Evolutionary conservation across 768 basidiomycete genomes (phyloP).

Genomic region (Lactarius pseudohatsudake): DNA sequence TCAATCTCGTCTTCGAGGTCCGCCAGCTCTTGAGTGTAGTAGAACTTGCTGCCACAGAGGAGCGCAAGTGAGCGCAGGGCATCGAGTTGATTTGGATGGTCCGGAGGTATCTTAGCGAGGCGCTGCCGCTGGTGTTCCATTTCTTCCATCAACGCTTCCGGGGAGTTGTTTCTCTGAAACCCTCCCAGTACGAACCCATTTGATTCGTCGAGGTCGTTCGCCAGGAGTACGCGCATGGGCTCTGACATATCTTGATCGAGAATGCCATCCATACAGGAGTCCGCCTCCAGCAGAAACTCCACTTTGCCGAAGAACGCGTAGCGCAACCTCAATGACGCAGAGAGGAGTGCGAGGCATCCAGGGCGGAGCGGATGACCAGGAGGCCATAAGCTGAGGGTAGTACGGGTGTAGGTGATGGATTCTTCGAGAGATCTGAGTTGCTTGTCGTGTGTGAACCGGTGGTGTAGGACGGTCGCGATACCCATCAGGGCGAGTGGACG

Average conservation of each 20-base stretch:
- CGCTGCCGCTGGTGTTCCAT: not conserved
- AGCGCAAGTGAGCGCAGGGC: slow-evolving; percentile 5
- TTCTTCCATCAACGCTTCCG: not conserved
- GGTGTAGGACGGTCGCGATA: not conserved
- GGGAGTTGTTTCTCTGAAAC: slow-evolving; percentile 5
- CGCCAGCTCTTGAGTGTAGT: not conserved
- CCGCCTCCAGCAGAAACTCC: slow-evolving; percentile 13
- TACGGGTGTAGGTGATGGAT: slow-evolving; percentile 8
- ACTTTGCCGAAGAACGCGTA: slow-evolving; percentile 10
- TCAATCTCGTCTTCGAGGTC: slow-evolving; percentile 18
- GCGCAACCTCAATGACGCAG: slow-evolving; percentile 3
- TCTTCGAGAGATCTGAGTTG: slow-evolving; percentile 9
- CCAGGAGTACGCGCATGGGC: not conserved
- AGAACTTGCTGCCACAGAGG: not conserved
- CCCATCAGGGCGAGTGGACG: not conserved
- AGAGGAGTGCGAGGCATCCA: slow-evolving; percentile 15
- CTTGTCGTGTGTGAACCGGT: slow-evolving; percentile 13
- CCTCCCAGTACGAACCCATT: slow-evolving; percentile 1
- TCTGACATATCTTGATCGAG: slow-evolving; percentile 11
- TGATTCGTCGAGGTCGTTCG: slow-evolving; percentile 1
- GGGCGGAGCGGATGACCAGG: slow-evolving; percentile 10
- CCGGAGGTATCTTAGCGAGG: not conserved
- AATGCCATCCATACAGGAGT: not conserved
- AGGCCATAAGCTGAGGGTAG: not conserved
- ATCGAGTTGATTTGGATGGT: slow-evolving; percentile 2